Evolutionary conservation across 441 rosid genomes (phyloP).

Genomic region (Adansonia gregorii): DNA sequence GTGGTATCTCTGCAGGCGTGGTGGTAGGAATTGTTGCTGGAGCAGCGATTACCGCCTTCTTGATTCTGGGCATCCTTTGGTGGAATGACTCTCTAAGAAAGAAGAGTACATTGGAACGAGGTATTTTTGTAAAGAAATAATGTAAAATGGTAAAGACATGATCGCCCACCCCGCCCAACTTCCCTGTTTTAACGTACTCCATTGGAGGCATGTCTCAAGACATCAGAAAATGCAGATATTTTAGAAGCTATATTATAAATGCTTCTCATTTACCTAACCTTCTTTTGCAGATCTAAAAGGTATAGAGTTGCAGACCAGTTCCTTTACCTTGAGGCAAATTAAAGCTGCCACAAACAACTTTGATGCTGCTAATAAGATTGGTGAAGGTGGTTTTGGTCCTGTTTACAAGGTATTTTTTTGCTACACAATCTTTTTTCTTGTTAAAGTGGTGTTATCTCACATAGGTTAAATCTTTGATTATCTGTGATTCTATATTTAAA

Average conservation of each 20-base stretch:
- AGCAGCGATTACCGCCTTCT: background rate
- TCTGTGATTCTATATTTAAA: too few relatives aligned
- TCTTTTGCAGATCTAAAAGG: conserved; percentile 4
- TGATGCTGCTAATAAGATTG: conserved; percentile 43
- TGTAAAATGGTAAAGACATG: too few relatives aligned
- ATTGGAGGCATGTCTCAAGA: too few relatives aligned
- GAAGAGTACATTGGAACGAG: conserved; percentile 36
- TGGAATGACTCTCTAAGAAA: background rate
- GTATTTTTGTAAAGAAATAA: conserved; percentile 26
- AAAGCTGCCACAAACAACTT: conserved; percentile 53
- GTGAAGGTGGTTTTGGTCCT: conserved; percentile 43
- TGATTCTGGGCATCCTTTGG: conserved; percentile 11
- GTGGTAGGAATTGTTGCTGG: background rate
- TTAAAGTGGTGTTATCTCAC: background rate
- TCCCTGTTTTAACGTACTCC: too few relatives aligned
- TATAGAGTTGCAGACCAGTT: conserved; percentile 12
- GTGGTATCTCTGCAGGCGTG: background rate
- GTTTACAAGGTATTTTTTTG: conserved; percentile 7
- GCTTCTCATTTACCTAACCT: background rate
- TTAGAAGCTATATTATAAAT: conserved; percentile 33
- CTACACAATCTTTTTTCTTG: background rate
- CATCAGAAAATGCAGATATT: too few relatives aligned
- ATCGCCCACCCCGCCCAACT: too few relatives aligned
- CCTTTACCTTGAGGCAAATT: conserved; percentile 37
- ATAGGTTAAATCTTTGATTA: too few relatives aligned